A percentile compares a stretch with the other conserved stretches of the same genome.
These are phyloP conservation scores for Sarocladiaceae sp. DNA, from an alignment of 2,329 filamentous ascomycete genomes.

Conservation along the genomic window DNA sequence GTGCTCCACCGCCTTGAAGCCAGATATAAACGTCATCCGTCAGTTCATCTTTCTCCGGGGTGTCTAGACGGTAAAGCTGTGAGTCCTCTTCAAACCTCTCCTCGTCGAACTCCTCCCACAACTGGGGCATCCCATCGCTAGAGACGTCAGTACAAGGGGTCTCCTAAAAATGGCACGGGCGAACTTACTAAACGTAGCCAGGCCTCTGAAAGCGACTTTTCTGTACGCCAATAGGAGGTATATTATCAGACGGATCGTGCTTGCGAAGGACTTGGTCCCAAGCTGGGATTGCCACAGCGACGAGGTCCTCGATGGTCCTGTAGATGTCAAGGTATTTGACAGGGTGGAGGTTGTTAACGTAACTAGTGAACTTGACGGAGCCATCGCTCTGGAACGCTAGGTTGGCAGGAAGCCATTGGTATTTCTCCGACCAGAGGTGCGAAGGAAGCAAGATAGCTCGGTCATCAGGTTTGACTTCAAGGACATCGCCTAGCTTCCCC, in stretches of 20 bases:
- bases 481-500: too few species aligned
- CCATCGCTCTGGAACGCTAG: constrained; percentile 35
- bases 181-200: constrained; percentile 10
- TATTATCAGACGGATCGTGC: constrained; percentile 18
- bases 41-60: too few species aligned
- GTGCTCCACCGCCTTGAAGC: too few species aligned
- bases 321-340: constrained; percentile 24
- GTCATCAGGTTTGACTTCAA: constrained; percentile 16
- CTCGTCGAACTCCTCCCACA: not conserved
- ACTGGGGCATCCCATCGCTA: not conserved
- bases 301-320: constrained; percentile 28
- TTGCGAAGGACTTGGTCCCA: constrained; percentile 46
- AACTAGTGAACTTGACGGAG: constrained; percentile 34
- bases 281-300: constrained; percentile 31
- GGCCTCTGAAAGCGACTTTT: constrained; percentile 21
- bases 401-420: constrained; percentile 24
- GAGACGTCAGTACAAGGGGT: not conserved
- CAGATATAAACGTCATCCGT: too few species aligned
- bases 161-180: too few species aligned
- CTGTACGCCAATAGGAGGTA: not conserved
- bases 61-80: too few species aligned
- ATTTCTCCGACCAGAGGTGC: constrained; percentile 24
- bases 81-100: not conserved
- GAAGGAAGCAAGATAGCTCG: not conserved
- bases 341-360: constrained; percentile 44